Evolutionary conservation across 768 basidiomycete genomes (phyloP).

Genomic region (Mycena albidolilacea): DNA sequence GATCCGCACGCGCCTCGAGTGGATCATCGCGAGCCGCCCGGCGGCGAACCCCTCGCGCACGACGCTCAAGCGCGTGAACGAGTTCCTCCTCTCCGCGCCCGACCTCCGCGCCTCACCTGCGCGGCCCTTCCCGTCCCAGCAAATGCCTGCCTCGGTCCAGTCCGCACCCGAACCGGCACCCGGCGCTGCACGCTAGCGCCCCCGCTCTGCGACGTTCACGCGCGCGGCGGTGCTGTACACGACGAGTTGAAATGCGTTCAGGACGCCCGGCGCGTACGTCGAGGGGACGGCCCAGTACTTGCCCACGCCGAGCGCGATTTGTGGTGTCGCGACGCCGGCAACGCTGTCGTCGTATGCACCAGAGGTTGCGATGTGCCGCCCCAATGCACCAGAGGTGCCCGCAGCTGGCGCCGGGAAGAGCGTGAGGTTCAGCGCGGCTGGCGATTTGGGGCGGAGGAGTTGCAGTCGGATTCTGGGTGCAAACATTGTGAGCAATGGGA

Average conservation of each 20-base stretch:
- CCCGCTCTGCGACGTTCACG: constrained; percentile 34
- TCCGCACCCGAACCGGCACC: neutral
- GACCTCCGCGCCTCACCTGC: constrained; percentile 33
- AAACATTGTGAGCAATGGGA: neutral
- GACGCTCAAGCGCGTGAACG: constrained; percentile 85
- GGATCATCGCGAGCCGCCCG: constrained; percentile 85
- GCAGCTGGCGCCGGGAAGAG: constrained; percentile 58
- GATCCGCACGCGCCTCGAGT: constrained; percentile 84
- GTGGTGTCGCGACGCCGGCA: constrained; percentile 78
- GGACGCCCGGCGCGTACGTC: constrained; percentile 74
- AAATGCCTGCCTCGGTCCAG: neutral
- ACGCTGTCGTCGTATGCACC: constrained; percentile 85
- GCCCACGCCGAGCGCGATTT: constrained; percentile 67
- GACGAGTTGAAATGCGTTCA: constrained; percentile 71
- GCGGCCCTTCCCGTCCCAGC: constrained; percentile 24
- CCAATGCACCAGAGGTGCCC: constrained; percentile 44
- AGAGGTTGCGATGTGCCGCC: constrained; percentile 72
- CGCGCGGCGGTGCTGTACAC: constrained; percentile 65
- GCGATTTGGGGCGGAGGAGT: constrained; percentile 59
- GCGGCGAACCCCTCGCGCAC: constrained; percentile 87
- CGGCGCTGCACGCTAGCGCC: neutral
- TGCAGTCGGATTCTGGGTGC: constrained; percentile 81
- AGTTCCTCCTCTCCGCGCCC: constrained; percentile 70
- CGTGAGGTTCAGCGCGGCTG: constrained; percentile 72
- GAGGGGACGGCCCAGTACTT: constrained; percentile 83